Evolutionary conservation across 495 filamentous ascomycete genomes (phyloP).

Genomic region (Extremus antarcticus): DNA sequence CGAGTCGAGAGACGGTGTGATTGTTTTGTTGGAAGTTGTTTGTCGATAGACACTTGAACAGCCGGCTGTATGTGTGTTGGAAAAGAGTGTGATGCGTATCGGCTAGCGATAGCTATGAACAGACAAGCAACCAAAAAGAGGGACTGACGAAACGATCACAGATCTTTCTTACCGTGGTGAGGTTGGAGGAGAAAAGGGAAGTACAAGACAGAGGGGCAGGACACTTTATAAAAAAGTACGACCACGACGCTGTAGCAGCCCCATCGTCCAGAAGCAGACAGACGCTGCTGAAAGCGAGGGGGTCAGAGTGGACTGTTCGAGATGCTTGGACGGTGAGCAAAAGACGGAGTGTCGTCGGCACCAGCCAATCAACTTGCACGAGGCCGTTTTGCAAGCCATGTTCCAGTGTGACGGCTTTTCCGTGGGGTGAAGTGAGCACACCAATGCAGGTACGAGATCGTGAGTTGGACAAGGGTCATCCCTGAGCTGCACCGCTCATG

Average conservation of each 20-base stretch:
- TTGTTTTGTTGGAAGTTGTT: too few species aligned
- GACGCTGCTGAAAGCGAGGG: neutral
- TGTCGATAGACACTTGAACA: neutral
- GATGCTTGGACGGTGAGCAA: neutral
- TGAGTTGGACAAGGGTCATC: neutral
- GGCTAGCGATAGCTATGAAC: neutral
- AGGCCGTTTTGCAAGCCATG: neutral
- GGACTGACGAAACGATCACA: neutral
- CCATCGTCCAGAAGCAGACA: neutral
- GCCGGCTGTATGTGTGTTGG: neutral
- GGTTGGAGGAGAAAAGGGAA: neutral
- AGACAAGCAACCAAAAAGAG: neutral
- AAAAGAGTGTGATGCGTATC: slow-evolving; percentile 3
- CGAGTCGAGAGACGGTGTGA: neutral
- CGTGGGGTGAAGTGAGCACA: neutral
- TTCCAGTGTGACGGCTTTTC: neutral
- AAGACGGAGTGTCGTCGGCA: neutral
- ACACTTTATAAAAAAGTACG: neutral
- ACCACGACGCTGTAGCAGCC: neutral
- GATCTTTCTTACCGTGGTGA: neutral
- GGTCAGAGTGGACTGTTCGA: neutral
- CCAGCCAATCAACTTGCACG: neutral
- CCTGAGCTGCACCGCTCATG: neutral
- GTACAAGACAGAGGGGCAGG: neutral
- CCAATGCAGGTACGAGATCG: neutral